These are phyloP conservation scores for Cytospora leucostoma DNA, from an alignment of 2,329 filamentous ascomycete species.

Conservation along the genomic window DNA sequence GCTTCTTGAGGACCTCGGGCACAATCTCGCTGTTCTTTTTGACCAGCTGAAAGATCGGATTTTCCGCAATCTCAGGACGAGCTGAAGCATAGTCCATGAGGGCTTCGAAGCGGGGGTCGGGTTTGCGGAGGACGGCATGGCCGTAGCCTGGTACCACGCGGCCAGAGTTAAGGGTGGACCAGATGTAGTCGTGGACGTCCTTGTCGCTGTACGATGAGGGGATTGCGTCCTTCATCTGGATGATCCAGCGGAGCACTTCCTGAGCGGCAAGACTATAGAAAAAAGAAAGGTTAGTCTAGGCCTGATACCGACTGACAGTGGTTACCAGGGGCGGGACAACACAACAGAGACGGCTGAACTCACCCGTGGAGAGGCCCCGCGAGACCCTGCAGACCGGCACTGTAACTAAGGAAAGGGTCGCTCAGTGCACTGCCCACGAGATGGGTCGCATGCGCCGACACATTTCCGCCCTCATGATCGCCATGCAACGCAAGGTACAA, in stretches of 20 bases:
- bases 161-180: slow-evolving; percentile 89
- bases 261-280: slow-evolving; percentile 77
- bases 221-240: slow-evolving; percentile 92
- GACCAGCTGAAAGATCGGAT: slow-evolving; percentile 92
- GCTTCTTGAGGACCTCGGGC: slow-evolving; percentile 85
- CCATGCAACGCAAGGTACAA: slow-evolving; percentile 95
- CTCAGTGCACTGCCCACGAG: slow-evolving; percentile 92
- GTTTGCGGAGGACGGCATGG: slow-evolving; percentile 93
- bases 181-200: slow-evolving; percentile 87
- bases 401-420: slow-evolving; percentile 95
- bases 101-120: slow-evolving; percentile 93
- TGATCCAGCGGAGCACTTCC: slow-evolving; percentile 94
- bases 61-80: slow-evolving; percentile 78
- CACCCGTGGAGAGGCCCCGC: slow-evolving; percentile 88
- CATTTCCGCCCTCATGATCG: slow-evolving; percentile 97
- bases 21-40: slow-evolving; percentile 92
- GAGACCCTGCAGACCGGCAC: slow-evolving; percentile 90
- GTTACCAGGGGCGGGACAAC: background rate
- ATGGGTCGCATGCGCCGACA: slow-evolving; percentile 93
- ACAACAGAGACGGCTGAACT: slow-evolving; percentile 31
- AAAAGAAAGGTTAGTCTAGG: slow-evolving; percentile 7
- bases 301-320: background rate
- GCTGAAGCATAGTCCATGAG: slow-evolving; percentile 92
- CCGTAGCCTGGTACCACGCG: slow-evolving; percentile 95
- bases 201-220: slow-evolving; percentile 75